phyloP scores from a whole-genome alignment of 495 filamentous ascomycete genomes.

The Cercophora scortea region DNA sequence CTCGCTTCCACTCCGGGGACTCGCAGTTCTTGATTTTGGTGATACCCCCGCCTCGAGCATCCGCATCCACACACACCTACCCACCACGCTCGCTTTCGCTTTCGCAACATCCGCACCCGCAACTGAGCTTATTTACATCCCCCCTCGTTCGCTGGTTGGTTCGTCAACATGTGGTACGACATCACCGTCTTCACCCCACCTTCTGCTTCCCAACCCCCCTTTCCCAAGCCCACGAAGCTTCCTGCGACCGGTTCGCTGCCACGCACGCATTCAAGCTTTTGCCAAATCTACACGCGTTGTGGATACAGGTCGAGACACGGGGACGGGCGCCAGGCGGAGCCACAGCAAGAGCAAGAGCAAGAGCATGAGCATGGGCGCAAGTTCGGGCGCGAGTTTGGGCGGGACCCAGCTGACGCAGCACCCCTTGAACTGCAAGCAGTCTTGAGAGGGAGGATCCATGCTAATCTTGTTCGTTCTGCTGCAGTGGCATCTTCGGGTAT shows the following conservation, averaged over 20 bases:
- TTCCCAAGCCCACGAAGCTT: background rate
- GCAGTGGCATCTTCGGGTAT: constrained; percentile 97
- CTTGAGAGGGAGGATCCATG: no score
- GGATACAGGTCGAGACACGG: no score
- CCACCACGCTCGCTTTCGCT: background rate
- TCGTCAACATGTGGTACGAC: constrained; percentile 28
- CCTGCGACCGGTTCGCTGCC: background rate
- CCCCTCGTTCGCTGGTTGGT: constrained; percentile 16
- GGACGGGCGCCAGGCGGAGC: no score
- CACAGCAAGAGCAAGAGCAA: no score
- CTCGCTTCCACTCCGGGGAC: background rate
- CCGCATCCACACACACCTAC: background rate
- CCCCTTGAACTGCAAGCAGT: no score
- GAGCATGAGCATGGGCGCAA: no score
- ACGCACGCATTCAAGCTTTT: no score
- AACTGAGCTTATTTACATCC: constrained; percentile 5
- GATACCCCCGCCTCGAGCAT: constrained; percentile 1
- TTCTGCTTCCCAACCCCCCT: background rate
- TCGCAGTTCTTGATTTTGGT: background rate
- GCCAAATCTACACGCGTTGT: no score
- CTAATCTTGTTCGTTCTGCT: background rate
- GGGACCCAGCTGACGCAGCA: no score
- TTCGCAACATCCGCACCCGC: background rate
- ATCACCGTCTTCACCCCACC: constrained; percentile 6
- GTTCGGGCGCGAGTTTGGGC: no score